Base-by-base conservation (phyloP, 345 rosid species). In the Erucastrum elatum region DNA sequence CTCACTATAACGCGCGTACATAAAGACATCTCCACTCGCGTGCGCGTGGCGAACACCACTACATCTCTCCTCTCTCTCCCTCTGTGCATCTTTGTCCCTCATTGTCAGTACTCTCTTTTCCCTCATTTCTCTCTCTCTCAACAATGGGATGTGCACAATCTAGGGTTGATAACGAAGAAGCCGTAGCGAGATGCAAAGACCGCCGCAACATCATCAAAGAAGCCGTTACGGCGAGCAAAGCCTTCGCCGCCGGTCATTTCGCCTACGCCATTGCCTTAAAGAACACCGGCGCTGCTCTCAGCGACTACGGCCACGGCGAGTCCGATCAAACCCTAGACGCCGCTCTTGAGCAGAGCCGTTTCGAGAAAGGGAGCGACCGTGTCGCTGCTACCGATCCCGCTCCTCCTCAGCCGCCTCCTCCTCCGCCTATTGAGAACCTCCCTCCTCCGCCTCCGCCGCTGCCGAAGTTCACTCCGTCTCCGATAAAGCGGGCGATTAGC, bases 81-180 rank as follows among this genome's bases (percentile, higher is more conserved):
- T 33, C 27, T 61, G 69, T 21, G 81, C 73, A 72, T 73, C 77
- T 66, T 66, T 78, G 81, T 78, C 74, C 53, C 74, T 70, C 51
- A 12, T 60, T 56, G 21, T 53, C 75, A 25, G 37, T 62, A 58
- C 61, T 74, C 65, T 70, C 46, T 60, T 1, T 33, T 29, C 4
- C 4, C 31, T 29, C 31, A 29, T 29, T 29, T 29, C 25, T 67
- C 1, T 63, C 74, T 66, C 58, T 72, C 65, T 68, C 16, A 9
- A 9, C 7, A 61, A 77, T 95, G 99, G 99, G 99, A 6, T 95
- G 99, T 74, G 89, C 93, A 1, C 98, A 93, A 82, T 95, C 99
- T 9, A 91, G 82, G 76, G 87, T 91, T 73, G 99, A 95, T 74
- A 87, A 88, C 80, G 97, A 93, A 74, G 97, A 93, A 46, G 85